Percentiles rank a stretch among this genome's conserved stretches.
phyloP scores from a whole-genome alignment of 495 filamentous ascomycete genomes.

The Hapsidospora chrysogenum region DNA sequence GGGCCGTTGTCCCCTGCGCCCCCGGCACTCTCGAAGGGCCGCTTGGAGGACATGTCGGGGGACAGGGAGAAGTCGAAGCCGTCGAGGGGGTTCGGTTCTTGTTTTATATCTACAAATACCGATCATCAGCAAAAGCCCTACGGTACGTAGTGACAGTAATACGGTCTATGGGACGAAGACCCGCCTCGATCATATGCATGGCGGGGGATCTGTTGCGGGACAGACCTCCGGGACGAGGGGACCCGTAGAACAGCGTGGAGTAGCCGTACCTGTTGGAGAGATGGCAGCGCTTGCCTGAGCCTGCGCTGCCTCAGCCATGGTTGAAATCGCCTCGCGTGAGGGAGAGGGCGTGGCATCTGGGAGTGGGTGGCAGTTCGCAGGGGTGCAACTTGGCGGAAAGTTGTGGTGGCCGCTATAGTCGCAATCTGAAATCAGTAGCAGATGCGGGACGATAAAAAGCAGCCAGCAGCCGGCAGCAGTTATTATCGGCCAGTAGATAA shows the following conservation, averaged over 20 bases:
- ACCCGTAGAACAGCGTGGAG: not conserved
- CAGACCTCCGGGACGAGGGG: too few species aligned
- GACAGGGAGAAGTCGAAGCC: constrained; percentile 1
- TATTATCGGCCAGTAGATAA: too few species aligned
- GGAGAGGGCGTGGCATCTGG: not conserved
- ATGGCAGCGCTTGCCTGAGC: not conserved
- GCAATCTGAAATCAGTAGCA: not conserved
- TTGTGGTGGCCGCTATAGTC: not conserved
- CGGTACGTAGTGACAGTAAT: too few species aligned
- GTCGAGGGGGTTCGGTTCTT: not conserved
- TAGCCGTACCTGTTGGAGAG: not conserved
- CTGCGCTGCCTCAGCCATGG: constrained; percentile 3
- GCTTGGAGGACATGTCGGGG: constrained; percentile 2
- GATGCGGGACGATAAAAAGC: constrained; percentile 1
- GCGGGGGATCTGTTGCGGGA: too few species aligned
- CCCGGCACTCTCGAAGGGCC: not conserved
- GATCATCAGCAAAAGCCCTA: not conserved
- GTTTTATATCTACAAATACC: not conserved
- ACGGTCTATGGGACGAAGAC: too few species aligned
- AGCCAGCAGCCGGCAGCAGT: too few species aligned
- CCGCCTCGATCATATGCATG: too few species aligned
- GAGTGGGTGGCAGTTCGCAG: not conserved
- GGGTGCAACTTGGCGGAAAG: not conserved
- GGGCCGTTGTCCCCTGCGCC: not conserved
- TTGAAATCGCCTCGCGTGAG: constrained; percentile 1